Evolutionary conservation across 441 rosid genomes (phyloP), one percentile per base, ranked within the genome.

Genomic region (Croton setiger): DNA sequence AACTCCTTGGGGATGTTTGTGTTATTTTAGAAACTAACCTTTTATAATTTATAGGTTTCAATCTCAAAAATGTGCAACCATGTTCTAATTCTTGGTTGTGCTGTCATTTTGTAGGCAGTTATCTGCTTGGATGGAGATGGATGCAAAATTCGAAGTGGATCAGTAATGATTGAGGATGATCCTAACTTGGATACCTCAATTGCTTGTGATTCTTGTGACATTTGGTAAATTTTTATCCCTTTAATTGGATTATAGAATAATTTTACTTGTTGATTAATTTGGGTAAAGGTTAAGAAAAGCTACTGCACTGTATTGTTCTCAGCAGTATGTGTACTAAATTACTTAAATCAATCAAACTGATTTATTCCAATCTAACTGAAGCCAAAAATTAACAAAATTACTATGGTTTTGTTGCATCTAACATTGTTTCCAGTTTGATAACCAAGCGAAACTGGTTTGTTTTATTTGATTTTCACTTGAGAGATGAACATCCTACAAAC

Each of bases 171-270:
- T 71, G 92, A 83, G 68, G 93, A 83, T 66, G 92, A 82, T 77
- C 81, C 89, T 47, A 75, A 68, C 85, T 87, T 89, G 27, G 98
- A 95, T 81, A 95, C 99, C 67, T 95, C 99, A 68, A 95, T 92
- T 84, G 99, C 99, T 65, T 95, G 99, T 67, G 99, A 95, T 84
- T 89, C 96, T 49, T 95, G 99, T 83, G 99, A 95, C 68, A 72
- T 79, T 73, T 95, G 99, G 99, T 95, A 88, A 81, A 54, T 52
- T 63, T 69, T 73, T 0, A 69, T 62, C 60, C 60, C 64, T 72
- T 15, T 37, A 33, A 20, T 56, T 23, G 31, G 37, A 67, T 44
- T 52, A 27, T 21, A 37, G n/a, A 41, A 56, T 43, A 53, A 35
- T 47, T 60, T 41, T n/a, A 45, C 12, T 17, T 56, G 12, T 31